phyloP scores from a whole-genome alignment of 1,139 yeast genomes.

The Yamadazyma dendronema region DNA sequence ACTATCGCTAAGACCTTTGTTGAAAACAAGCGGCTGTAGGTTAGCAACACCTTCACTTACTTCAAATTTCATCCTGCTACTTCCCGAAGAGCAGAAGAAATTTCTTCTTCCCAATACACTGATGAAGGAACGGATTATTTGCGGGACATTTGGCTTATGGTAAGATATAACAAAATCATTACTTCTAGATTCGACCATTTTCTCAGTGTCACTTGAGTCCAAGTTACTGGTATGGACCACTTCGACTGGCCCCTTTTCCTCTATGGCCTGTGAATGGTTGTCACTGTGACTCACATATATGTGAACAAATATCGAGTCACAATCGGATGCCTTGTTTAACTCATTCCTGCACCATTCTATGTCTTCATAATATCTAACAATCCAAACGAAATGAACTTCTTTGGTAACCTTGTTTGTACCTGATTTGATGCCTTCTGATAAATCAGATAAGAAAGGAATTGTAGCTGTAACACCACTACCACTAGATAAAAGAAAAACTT shows the following conservation, averaged over 20 bases:
- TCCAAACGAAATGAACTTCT: slow-evolving; percentile 49
- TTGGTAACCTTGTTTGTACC: slow-evolving; percentile 19
- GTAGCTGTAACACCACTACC: slow-evolving; percentile 61
- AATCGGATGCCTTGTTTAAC: slow-evolving; percentile 25
- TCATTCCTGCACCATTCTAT: slow-evolving; percentile 49
- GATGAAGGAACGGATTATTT: slow-evolving; percentile 19
- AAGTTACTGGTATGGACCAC: too few species aligned
- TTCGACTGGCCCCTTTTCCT: too few species aligned
- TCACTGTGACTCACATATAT: slow-evolving; percentile 22
- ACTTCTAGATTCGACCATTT: background rate
- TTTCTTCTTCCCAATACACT: slow-evolving; percentile 35
- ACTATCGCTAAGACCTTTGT: slow-evolving; percentile 23
- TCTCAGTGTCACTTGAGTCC: slow-evolving; percentile 3
- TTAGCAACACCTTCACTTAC: slow-evolving; percentile 45
- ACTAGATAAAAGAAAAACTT: slow-evolving; percentile 41
- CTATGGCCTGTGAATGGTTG: background rate
- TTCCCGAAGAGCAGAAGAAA: slow-evolving; percentile 53
- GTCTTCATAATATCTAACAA: slow-evolving; percentile 35
- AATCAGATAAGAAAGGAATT: slow-evolving; percentile 43
- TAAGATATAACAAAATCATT: slow-evolving; percentile 19
- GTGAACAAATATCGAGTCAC: slow-evolving; percentile 24
- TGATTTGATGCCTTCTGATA: slow-evolving; percentile 17
- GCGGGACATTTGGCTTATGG: slow-evolving; percentile 34
- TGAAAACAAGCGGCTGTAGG: slow-evolving; percentile 32
- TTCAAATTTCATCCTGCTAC: slow-evolving; percentile 41